Conservation (phyloP, 140 eudicot genomes). For the Stevia rebaudiana region DNA sequence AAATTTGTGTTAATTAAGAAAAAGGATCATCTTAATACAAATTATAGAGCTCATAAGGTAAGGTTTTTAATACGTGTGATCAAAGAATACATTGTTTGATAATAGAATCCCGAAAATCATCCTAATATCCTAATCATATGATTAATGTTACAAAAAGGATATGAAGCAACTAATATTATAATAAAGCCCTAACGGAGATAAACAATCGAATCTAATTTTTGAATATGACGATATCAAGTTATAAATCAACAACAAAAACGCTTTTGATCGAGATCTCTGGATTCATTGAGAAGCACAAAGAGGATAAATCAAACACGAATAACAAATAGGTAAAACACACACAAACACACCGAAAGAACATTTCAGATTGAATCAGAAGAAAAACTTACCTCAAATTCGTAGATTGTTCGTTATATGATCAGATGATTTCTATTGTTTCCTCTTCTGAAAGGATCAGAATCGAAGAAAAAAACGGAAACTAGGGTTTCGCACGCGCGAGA, state of each 20-base stretch:
- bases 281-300: slow-evolving; percentile 1
- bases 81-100: background rate
- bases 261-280: background rate
- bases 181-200: background rate
- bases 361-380: slow-evolving; percentile 8
- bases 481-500: slow-evolving; percentile 28
- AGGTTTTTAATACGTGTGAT: slow-evolving; percentile 2
- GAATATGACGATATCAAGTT: background rate
- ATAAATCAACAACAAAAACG: background rate
- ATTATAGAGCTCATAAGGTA: background rate
- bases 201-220: background rate
- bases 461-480: slow-evolving; percentile 8
- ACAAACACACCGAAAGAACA: background rate
- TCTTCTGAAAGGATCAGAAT: slow-evolving; percentile 4
- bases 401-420: background rate
- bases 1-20: background rate
- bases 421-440: background rate
- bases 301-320: background rate
- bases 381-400: slow-evolving; percentile 9
- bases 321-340: background rate
- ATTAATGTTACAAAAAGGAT: background rate
- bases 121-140: background rate
- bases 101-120: background rate
- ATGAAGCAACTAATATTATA: no score
- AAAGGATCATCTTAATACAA: background rate